Conservation (phyloP, 2,329 filamentous ascomycete genomes). For the Cytospora piceicola region DNA sequence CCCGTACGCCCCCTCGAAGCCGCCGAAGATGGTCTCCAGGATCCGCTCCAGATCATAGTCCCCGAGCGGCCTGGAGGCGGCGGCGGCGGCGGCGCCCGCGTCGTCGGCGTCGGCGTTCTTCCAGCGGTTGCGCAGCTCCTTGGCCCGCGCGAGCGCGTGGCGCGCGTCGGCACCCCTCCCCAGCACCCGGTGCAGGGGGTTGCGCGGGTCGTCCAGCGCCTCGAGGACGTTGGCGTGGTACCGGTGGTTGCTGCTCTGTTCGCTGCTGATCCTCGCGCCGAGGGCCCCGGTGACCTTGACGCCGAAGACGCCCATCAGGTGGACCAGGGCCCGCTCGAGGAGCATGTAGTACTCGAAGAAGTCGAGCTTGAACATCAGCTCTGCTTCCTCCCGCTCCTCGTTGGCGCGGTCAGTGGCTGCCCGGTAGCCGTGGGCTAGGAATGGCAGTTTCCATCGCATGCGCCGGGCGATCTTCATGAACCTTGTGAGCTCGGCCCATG, state of each 20-base stretch:
- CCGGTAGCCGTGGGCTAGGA: slow-evolving; percentile 60
- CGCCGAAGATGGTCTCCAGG: slow-evolving; percentile 58
- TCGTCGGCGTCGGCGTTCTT: slow-evolving; percentile 63
- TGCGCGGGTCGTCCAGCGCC: slow-evolving; percentile 59
- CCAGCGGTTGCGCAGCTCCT: slow-evolving; percentile 73
- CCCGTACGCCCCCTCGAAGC: slow-evolving; percentile 61
- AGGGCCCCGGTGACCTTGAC: slow-evolving; percentile 51
- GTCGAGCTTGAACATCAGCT: slow-evolving; percentile 76
- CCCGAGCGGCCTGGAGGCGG: slow-evolving; percentile 47
- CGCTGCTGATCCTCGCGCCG: slow-evolving; percentile 5
- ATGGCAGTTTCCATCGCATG: slow-evolving; percentile 66
- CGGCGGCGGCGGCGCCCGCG: slow-evolving; percentile 40
- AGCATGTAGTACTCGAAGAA: slow-evolving; percentile 78
- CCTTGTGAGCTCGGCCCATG: slow-evolving; percentile 52
- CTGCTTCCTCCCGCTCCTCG: slow-evolving; percentile 48
- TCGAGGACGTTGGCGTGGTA: slow-evolving; percentile 73
- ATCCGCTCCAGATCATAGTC: slow-evolving; percentile 67
- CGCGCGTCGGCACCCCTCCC: slow-evolving; percentile 56
- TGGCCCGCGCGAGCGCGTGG: slow-evolving; percentile 65
- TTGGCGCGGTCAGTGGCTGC: slow-evolving; percentile 49
- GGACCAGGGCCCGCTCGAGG: slow-evolving; percentile 71
- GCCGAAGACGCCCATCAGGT: slow-evolving; percentile 67
- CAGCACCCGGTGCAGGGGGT: slow-evolving; percentile 60
- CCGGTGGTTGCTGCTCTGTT: slow-evolving; percentile 40
- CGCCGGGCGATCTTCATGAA: slow-evolving; percentile 65